Percentiles rank a stretch among this genome's conserved stretches.
Evolutionary conservation across 2,329 filamentous ascomycete species (phyloP).

Genomic region (Scedosporium apiospermum): DNA sequence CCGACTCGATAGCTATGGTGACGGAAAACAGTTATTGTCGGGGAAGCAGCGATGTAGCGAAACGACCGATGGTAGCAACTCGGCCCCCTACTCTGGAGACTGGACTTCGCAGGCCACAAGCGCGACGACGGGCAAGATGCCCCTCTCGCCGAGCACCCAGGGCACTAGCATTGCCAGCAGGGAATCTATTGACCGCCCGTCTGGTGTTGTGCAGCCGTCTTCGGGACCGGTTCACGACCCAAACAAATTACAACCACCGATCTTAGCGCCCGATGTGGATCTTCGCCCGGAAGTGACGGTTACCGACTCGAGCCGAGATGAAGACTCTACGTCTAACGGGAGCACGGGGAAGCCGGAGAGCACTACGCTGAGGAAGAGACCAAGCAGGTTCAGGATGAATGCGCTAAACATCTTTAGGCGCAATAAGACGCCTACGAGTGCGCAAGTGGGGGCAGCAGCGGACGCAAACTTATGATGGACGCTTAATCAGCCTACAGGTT

Average conservation of each 20-base stretch:
- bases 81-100: constrained; percentile 43
- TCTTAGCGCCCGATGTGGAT: background rate
- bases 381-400: constrained; percentile 55
- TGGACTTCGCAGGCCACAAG: constrained; percentile 56
- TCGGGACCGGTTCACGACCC: constrained; percentile 2
- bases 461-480: background rate
- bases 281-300: background rate
- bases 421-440: constrained; percentile 26
- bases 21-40: constrained; percentile 29
- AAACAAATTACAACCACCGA: background rate
- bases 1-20: constrained; percentile 20
- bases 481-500: background rate
- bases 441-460: background rate
- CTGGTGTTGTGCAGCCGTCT: constrained; percentile 19
- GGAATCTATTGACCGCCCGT: constrained; percentile 41
- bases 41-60: constrained; percentile 49
- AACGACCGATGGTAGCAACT: constrained; percentile 50
- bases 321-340: constrained; percentile 22
- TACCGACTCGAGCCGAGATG: background rate
- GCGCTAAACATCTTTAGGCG: constrained; percentile 47
- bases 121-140: constrained; percentile 54
- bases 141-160: constrained; percentile 54
- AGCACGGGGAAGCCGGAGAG: constrained; percentile 37
- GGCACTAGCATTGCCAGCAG: constrained; percentile 56
- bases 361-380: constrained; percentile 47